Base-by-base conservation (phyloP, 176 grass and related monocot genomes). In the Juncus inflexus region DNA sequence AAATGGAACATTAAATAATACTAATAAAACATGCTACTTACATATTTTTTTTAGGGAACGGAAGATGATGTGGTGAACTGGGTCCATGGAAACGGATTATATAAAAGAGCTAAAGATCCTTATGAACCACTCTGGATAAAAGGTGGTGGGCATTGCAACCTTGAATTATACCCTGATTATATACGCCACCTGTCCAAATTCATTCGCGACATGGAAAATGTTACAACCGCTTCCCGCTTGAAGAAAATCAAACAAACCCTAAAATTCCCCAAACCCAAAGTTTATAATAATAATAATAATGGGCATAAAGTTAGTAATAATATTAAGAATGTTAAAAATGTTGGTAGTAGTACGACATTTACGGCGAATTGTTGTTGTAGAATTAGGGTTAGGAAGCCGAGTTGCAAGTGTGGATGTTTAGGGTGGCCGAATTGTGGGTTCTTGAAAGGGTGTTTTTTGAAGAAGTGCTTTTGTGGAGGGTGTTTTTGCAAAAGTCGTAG, bases 91-190 rank as follows among this genome's bases (percentile, higher is more conserved):
- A 84, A 87, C 15, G 95, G 90, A 50, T 67, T 99, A 9, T 99
- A 86, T 83, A 99, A 94, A 64, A 60, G 90, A 58, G 80, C 95
- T 40, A 82, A 79, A 65, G 95, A 99, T n/a, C 86, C 95, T 1
- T 94, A 94, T 6, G 95, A 99, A 42, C 95, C 95, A 43, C 80
- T 99, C 36, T 99, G 95, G 95, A 90, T 99, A 75, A 99, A 94
- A 78, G 95, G 95, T 50, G 95, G 95, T 0, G 89, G 89, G n/a
- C 95, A 94, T 67, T 99, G 95, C 85, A 99, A 99, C 69, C 89
- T 99, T 14, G 95, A 99, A 77, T 72, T 94, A 61, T 99, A 99
- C 62, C 89, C 95, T 0, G 95, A 99, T 65, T 99, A 87, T 74
- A 99, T 94, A 50, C 78, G 78, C 15, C 95, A 99, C 72, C 80